Evolutionary conservation across 2,329 filamentous ascomycete genomes (phyloP).

Genomic region (Aspergillus nomiae): DNA sequence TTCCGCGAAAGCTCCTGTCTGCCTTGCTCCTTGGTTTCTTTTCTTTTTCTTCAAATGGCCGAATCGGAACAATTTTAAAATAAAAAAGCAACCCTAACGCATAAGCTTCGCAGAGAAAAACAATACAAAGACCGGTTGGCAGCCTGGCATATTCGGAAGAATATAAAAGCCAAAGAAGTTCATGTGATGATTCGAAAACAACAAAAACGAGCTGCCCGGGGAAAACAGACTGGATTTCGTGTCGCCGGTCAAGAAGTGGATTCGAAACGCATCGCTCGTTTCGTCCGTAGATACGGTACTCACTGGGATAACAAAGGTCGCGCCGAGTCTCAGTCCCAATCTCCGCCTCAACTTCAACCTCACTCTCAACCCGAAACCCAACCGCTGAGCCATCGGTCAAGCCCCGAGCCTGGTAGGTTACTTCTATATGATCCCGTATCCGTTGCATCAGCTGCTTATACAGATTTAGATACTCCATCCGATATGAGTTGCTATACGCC

Average conservation of each 20-base stretch:
- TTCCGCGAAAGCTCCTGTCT: background rate
- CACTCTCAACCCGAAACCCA: constrained; percentile 13
- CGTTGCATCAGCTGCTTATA: background rate
- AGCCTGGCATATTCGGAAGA: constrained; percentile 40
- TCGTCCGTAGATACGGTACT: constrained; percentile 34
- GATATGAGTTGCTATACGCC: constrained; percentile 43
- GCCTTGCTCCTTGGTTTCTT: constrained; percentile 6
- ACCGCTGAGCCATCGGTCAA: constrained; percentile 12
- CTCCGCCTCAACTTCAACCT: constrained; percentile 10
- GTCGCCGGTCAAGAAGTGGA: constrained; percentile 38
- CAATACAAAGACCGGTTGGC: constrained; percentile 43
- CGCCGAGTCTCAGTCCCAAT: constrained; percentile 5
- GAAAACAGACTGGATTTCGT: constrained; percentile 40
- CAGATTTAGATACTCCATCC: constrained; percentile 33
- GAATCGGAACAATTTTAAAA: constrained; percentile 1
- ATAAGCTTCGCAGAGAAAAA: constrained; percentile 33
- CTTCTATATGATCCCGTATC: background rate
- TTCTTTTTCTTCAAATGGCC: constrained; percentile 11
- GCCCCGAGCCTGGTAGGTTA: constrained; percentile 36
- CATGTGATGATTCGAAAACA: constrained; percentile 42
- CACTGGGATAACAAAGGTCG: constrained; percentile 27
- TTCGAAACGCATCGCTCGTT: constrained; percentile 37
- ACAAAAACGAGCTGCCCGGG: constrained; percentile 39
- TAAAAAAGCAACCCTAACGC: constrained; percentile 18
- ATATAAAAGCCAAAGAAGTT: constrained; percentile 41